These are phyloP conservation scores for Phytophthora citricola DNA, from an alignment of 352 stramenopile species.

Conservation along the genomic window DNA sequence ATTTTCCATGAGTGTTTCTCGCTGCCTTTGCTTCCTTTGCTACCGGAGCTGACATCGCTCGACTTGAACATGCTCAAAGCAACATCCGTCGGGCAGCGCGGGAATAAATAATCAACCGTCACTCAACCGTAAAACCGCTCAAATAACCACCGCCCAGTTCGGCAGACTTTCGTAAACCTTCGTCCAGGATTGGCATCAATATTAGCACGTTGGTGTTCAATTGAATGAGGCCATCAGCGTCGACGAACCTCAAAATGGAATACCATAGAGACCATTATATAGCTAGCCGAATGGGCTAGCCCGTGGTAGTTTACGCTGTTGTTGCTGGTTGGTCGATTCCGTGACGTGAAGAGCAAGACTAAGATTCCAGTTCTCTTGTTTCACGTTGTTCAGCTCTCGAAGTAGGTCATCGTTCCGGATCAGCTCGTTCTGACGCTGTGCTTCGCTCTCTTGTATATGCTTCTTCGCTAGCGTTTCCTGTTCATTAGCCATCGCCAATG, in stretches of 20 bases:
- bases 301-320: conserved; percentile 3
- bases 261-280: not conserved
- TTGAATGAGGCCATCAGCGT: too few relatives aligned
- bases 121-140: not conserved
- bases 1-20: conserved; percentile 6
- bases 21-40: not conserved
- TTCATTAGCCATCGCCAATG: conserved; percentile 73
- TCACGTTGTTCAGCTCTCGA: conserved; percentile 58
- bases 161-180: not conserved
- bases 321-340: conserved; percentile 41
- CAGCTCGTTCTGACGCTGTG: conserved; percentile 43
- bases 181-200: not conserved
- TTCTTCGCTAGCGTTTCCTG: conserved; percentile 78
- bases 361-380: conserved; percentile 77
- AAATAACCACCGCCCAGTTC: not conserved
- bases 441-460: conserved; percentile 41
- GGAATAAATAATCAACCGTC: not conserved
- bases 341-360: conserved; percentile 71
- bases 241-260: not conserved
- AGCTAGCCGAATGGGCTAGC: conserved; percentile 14
- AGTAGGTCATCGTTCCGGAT: conserved; percentile 56
- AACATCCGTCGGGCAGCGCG: not conserved
- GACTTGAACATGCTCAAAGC: not conserved
- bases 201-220: too few relatives aligned
- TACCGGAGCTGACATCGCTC: not conserved